Base-by-base conservation (phyloP, 306 rosid species). In the Cicer judaicum region DNA sequence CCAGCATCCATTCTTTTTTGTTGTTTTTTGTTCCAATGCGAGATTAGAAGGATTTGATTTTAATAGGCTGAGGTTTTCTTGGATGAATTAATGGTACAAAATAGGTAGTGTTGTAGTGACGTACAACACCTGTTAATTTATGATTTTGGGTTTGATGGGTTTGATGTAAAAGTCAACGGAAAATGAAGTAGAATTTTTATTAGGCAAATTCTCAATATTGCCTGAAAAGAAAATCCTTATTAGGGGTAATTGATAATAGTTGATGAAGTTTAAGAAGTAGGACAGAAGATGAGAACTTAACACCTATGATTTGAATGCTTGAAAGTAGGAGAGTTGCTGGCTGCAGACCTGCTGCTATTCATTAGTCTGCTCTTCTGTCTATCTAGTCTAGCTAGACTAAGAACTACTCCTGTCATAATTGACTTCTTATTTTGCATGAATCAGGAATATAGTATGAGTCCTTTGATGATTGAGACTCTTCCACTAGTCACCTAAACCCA, bases 11-110 rank as follows among this genome's bases (percentile, higher is more conserved):
- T 73, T 70, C 15, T 39, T 71, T 57, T 66, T 52, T 38, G 73
- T 24, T 41, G 48, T 48, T 54, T 34, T 43, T 46, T 66, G 66
- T 64, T 70, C 46, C 69, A 10, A 47, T 56, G 44, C 43, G 46
- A 40, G 8, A 53, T n/a, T 16, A 34, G 10, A 62, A 54, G 46
- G 63, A 21, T 53, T 42, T 70, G 46, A 61, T 80, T 60, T 41
- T 50, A 68, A 36, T 34, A 43, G 61, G 67, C 39, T 6, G 49
- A 40, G 56, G 46, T 64, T 79, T 64, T 46, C 68, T 12, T 16
- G 79, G 56, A 79, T 10, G 38, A 68, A 54, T 70, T 54, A 62
- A 42, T 52, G 15, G 63, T 56, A 47, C 52, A 36, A 57, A 57
- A 38, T 68, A 68, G 34, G 36, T 11, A 54, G 36, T 69, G 62